phyloP scores from a whole-genome alignment of 108 stramenopile genomes.

The Nannochloropsis granulata region DNA sequence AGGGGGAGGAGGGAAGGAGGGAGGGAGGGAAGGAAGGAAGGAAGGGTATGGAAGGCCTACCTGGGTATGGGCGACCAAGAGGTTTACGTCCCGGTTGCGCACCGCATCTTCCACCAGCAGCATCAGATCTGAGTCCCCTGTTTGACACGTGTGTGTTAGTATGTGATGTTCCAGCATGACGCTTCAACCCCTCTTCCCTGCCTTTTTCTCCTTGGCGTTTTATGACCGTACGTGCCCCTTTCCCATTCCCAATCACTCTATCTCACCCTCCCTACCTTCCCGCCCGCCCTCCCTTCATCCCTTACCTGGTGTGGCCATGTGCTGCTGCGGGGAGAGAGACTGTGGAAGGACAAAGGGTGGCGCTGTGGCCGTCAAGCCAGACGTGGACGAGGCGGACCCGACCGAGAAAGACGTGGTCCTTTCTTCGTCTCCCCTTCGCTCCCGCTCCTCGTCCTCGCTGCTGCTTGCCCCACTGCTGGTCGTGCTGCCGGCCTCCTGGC shows the following conservation, averaged over 20 bases:
- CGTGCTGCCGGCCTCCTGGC: too few relatives aligned
- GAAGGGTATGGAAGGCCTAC: too few relatives aligned
- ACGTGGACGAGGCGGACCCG: background rate
- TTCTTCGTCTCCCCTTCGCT: background rate
- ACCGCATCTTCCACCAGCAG: background rate
- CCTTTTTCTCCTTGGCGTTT: background rate
- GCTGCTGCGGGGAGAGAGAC: background rate
- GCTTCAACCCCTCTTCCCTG: too few relatives aligned
- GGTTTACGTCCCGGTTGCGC: background rate
- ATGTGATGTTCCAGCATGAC: too few relatives aligned
- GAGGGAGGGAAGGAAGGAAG: background rate
- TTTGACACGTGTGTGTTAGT: background rate
- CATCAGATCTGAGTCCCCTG: background rate
- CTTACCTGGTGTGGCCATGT: background rate
- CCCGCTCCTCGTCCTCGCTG: too few relatives aligned
- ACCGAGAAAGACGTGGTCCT: background rate
- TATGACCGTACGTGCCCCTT: background rate
- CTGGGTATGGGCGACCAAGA: background rate
- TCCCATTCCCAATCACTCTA: background rate
- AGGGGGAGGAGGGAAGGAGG: background rate
- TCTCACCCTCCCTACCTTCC: background rate
- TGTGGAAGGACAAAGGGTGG: background rate
- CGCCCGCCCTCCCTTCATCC: background rate
- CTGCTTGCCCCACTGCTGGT: too few relatives aligned
- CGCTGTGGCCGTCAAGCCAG: background rate